These are phyloP conservation scores for Beta lomatogona DNA, from an alignment of 179 eudicot species.

Conservation along the genomic window DNA sequence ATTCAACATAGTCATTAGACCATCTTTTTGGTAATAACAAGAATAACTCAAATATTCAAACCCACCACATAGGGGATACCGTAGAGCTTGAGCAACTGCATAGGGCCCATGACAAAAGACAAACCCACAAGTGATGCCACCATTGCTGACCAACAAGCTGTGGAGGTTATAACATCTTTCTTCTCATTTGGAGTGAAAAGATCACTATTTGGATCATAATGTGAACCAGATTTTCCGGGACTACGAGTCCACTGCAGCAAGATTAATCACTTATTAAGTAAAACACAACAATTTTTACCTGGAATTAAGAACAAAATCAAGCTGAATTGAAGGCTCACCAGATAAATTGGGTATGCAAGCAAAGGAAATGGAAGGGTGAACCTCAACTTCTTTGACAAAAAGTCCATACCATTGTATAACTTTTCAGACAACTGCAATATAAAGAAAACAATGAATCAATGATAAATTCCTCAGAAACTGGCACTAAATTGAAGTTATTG, in stretches of 20 bases:
- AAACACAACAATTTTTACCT: not conserved
- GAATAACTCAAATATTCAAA: not conserved
- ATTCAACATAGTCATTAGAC: not conserved
- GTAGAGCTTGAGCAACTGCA: conserved; percentile 71
- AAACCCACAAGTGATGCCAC: conserved; percentile 65
- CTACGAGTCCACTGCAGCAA: conserved; percentile 65
- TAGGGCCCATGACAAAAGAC: conserved; percentile 70
- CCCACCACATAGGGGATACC: conserved; percentile 76
- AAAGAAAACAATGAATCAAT: conserved; percentile 1
- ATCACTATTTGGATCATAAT: conserved; percentile 71
- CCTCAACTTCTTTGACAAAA: conserved; percentile 47
- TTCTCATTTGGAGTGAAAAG: conserved; percentile 61
- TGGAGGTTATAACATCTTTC: conserved; percentile 75
- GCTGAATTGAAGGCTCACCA: conserved; percentile 48
- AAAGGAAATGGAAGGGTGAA: conserved; percentile 83
- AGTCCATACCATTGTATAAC: conserved; percentile 58
- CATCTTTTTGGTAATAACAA: not conserved
- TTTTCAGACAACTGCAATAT: conserved; percentile 62
- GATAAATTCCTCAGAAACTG: not conserved
- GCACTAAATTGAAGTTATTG: not conserved
- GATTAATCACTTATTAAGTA: not conserved
- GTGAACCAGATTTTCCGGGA: conserved; percentile 86
- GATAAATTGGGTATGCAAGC: conserved; percentile 81
- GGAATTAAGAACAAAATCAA: not conserved
- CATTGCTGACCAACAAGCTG: conserved; percentile 77